Conservation (phyloP, 1,139 yeast genomes). For the Lodderomyces metapsilosis region DNA sequence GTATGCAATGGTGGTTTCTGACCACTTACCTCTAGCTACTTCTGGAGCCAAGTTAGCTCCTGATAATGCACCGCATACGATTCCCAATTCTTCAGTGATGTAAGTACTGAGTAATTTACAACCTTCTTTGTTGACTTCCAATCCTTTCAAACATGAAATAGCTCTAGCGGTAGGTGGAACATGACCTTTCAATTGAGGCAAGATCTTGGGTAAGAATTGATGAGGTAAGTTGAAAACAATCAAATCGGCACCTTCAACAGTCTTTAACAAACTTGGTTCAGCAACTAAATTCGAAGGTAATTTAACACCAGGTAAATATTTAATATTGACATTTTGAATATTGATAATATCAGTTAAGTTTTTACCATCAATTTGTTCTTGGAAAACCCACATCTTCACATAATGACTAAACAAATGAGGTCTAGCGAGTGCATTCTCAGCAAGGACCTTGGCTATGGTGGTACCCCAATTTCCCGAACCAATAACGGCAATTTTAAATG, state of each 20-base stretch:
- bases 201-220: constrained; percentile 43
- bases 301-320: constrained; percentile 44
- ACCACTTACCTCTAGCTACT: constrained; percentile 48
- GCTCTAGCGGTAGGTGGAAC: constrained; percentile 41
- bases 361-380: constrained; percentile 42
- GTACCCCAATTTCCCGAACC: constrained; percentile 56
- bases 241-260: constrained; percentile 45
- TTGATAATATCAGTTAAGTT: constrained; percentile 47
- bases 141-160: constrained; percentile 48
- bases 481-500: constrained; percentile 42
- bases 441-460: constrained; percentile 46
- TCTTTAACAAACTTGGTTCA: constrained; percentile 35
- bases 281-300: constrained; percentile 46
- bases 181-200: constrained; percentile 38
- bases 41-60: constrained; percentile 52
- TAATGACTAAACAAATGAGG: constrained; percentile 38
- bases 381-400: constrained; percentile 50
- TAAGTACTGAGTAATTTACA: constrained; percentile 44
- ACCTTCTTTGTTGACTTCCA: constrained; percentile 45
- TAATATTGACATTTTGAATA: constrained; percentile 44
- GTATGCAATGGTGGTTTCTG: constrained; percentile 51
- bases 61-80: constrained; percentile 46
- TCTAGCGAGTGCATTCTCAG: constrained; percentile 43
- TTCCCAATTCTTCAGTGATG: constrained; percentile 44
- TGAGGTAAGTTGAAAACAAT: constrained; percentile 49